Conservation (phyloP, 1,284 basidiomycete genomes). For the Spongispora temasekensis region DNA sequence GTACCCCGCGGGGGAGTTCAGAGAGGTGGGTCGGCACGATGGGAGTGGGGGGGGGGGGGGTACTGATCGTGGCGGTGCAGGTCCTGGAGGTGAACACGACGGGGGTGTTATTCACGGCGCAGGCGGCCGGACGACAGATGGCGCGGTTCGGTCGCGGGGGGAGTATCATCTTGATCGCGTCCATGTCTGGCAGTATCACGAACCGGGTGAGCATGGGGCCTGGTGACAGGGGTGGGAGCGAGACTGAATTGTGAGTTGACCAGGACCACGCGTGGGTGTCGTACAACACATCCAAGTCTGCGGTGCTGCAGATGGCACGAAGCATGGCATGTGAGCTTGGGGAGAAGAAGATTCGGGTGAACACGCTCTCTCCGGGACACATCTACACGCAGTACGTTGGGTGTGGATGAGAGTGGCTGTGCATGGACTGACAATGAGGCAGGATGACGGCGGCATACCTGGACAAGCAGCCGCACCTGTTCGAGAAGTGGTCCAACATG, state of each 20-base stretch:
- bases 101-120: conserved; percentile 77
- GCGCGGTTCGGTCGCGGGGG: conserved; percentile 67
- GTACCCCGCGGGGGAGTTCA: conserved; percentile 71
- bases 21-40: conserved; percentile 46
- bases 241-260: conserved; percentile 9
- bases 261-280: conserved; percentile 76
- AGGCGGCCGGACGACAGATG: conserved; percentile 81
- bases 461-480: conserved; percentile 67
- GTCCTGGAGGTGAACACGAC: conserved; percentile 77
- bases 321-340: conserved; percentile 87
- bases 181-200: conserved; percentile 85
- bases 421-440: neutral
- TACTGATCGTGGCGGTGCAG: conserved; percentile 33
- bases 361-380: conserved; percentile 75
- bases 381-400: conserved; percentile 69
- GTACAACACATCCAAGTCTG: conserved; percentile 83
- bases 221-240: neutral
- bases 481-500: conserved; percentile 70
- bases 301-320: conserved; percentile 79
- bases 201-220: conserved; percentile 56
- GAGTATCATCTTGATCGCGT: conserved; percentile 79
- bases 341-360: conserved; percentile 68
- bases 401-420: neutral
- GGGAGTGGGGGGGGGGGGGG: neutral
- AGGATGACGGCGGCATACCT: conserved; percentile 82